Conservation (phyloP, 768 basidiomycete genomes). For the Tulasnella sp. region DNA sequence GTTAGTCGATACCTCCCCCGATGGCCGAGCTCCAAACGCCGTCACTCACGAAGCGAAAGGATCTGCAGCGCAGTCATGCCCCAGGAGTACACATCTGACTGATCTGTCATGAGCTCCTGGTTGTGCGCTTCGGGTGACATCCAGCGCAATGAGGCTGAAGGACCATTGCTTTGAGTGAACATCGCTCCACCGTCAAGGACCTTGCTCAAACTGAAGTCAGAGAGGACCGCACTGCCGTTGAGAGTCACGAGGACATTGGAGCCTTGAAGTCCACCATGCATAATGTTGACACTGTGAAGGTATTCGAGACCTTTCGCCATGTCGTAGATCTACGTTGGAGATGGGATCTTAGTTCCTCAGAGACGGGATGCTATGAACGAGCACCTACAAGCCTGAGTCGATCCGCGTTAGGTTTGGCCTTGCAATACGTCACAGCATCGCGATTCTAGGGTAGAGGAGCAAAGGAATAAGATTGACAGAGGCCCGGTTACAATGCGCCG, state of each 20-base stretch:
- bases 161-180: slow-evolving; percentile 7
- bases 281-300: slow-evolving; percentile 63
- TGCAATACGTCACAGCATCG: slow-evolving; percentile 7
- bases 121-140: slow-evolving; percentile 12
- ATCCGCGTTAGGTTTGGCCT: not conserved
- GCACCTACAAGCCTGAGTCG: slow-evolving; percentile 3
- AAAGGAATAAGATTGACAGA: not conserved
- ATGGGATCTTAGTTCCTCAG: not conserved
- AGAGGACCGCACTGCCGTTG: slow-evolving; percentile 7
- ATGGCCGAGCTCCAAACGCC: not conserved
- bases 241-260: slow-evolving; percentile 6
- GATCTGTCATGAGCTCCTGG: not conserved
- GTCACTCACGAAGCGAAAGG: slow-evolving; percentile 5
- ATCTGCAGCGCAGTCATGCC: slow-evolving; percentile 12
- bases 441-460: not conserved
- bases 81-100: slow-evolving; percentile 11
- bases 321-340: not conserved
- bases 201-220: slow-evolving; percentile 11
- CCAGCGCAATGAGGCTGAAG: slow-evolving; percentile 1
- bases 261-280: slow-evolving; percentile 34
- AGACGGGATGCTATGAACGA: not conserved
- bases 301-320: slow-evolving; percentile 21
- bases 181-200: not conserved
- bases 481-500: not conserved
- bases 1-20: not conserved